Evolutionary conservation across 371 early-diverging fungal genomes (phyloP).

Genomic region (Lichtheimia ramosa): DNA sequence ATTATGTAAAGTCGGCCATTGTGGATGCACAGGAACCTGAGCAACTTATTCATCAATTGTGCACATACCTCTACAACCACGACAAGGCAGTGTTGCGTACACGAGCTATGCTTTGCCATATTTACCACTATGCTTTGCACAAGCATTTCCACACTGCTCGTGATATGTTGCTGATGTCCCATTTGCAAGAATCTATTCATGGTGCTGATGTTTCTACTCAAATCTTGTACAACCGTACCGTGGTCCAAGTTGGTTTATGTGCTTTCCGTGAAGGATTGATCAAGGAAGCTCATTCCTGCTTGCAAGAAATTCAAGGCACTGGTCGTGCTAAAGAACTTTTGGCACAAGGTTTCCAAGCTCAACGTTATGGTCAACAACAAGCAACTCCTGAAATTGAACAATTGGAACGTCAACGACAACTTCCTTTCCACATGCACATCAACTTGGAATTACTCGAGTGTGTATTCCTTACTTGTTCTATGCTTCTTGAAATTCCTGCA

Average conservation of each 20-base stretch:
- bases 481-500: conserved; percentile 96
- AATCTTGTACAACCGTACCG: conserved; percentile 94
- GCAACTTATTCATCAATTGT: conserved; percentile 76
- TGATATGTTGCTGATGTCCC: conserved; percentile 97
- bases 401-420: conserved; percentile 88
- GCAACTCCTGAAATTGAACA: conserved; percentile 87
- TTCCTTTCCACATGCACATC: conserved; percentile 99
- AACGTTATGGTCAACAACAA: conserved; percentile 61
- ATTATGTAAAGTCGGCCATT: conserved; percentile 37
- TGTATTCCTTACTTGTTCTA: conserved; percentile 91
- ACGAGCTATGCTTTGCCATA: conserved; percentile 95
- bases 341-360: conserved; percentile 88
- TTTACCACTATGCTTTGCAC: conserved; percentile 95
- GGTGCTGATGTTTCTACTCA: conserved; percentile 93
- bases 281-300: conserved; percentile 81
- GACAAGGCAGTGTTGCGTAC: conserved; percentile 83
- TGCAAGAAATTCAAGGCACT: conserved; percentile 88
- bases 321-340: conserved; percentile 92
- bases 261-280: conserved; percentile 95
- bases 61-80: conserved; percentile 88
- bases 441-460: conserved; percentile 97
- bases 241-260: conserved; percentile 94
- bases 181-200: conserved; percentile 91
- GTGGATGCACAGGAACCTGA: conserved; percentile 53
- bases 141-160: conserved; percentile 91